Conservation (phyloP, 345 rosid genomes). For the Camelina laxa region DNA sequence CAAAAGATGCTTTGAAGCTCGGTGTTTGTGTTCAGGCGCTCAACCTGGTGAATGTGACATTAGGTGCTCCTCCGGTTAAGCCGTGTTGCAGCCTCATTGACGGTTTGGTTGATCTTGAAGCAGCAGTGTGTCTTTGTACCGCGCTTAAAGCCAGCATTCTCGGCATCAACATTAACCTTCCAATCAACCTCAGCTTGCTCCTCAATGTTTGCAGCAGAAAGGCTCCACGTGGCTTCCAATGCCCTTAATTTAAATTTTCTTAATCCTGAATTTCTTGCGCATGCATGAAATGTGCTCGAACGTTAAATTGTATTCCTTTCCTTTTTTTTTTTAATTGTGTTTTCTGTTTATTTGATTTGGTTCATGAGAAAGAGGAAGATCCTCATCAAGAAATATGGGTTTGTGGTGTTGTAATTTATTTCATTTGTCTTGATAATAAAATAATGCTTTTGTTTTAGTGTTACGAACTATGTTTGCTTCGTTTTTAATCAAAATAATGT, state of each 20-base stretch:
- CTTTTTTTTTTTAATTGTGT: background rate
- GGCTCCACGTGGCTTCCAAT: conserved; percentile 50
- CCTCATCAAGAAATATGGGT: background rate
- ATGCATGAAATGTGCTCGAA: conserved; percentile 1
- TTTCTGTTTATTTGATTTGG: background rate
- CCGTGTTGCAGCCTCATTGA: conserved; percentile 52
- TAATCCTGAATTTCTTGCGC: background rate
- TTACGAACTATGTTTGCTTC: background rate
- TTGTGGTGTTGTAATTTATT: conserved; percentile 28
- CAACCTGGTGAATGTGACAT: conserved; percentile 44
- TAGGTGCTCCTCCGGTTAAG: conserved; percentile 50
- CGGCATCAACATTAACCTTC: conserved; percentile 53
- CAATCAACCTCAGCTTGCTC: conserved; percentile 48
- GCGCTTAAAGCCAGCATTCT: conserved; percentile 54
- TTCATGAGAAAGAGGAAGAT: conserved; percentile 4
- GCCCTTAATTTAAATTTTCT: conserved; percentile 29
- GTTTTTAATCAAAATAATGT: background rate
- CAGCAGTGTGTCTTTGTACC: conserved; percentile 65
- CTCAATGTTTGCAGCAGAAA: conserved; percentile 49
- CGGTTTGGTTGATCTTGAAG: conserved; percentile 56
- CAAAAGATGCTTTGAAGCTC: conserved; percentile 48
- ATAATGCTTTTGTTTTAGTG: background rate
- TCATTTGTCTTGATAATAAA: conserved; percentile 23
- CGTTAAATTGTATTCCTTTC: background rate
- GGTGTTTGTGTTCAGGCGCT: conserved; percentile 52